Percentiles rank a stretch among this genome's conserved stretches.
These are phyloP conservation scores for Calycina marina DNA, from an alignment of 2,329 filamentous ascomycete species.

Conservation along the genomic window DNA sequence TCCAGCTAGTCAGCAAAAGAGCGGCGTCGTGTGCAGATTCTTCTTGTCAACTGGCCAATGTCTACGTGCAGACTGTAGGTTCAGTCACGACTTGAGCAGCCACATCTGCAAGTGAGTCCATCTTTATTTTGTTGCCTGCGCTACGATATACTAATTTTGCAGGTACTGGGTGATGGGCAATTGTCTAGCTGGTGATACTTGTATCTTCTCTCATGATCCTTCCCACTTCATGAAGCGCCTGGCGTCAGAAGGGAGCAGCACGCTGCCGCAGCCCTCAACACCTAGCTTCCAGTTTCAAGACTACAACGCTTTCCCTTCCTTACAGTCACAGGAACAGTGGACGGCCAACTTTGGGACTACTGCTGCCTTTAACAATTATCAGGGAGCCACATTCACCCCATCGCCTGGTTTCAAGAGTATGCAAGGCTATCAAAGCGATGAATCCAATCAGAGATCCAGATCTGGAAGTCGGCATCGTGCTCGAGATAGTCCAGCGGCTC, in stretches of 20 bases:
- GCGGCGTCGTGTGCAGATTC: constrained; percentile 90
- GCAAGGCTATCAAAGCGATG: constrained; percentile 38
- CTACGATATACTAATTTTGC: constrained; percentile 8
- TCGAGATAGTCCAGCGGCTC: constrained; percentile 49
- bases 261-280: constrained; percentile 47
- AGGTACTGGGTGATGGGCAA: constrained; percentile 96
- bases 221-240: constrained; percentile 73
- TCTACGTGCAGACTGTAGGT: constrained; percentile 86
- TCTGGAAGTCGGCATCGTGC: constrained; percentile 69
- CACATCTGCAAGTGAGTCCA: constrained; percentile 86
- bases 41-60: constrained; percentile 93
- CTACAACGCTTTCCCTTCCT: constrained; percentile 68
- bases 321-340: constrained; percentile 49
- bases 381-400: constrained; percentile 39
- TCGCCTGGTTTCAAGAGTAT: constrained; percentile 56
- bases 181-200: constrained; percentile 84
- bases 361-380: constrained; percentile 35
- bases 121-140: constrained; percentile 2
- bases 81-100: constrained; percentile 89
- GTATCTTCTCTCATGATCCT: constrained; percentile 95
- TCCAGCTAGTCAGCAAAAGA: constrained; percentile 62
- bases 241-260: constrained; percentile 52
- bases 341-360: constrained; percentile 27
- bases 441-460: constrained; percentile 62
- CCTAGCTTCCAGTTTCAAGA: constrained; percentile 69